These are phyloP conservation scores for Chlorella sp. DNA, from an alignment of 139 green algal species.

Conservation along the genomic window DNA sequence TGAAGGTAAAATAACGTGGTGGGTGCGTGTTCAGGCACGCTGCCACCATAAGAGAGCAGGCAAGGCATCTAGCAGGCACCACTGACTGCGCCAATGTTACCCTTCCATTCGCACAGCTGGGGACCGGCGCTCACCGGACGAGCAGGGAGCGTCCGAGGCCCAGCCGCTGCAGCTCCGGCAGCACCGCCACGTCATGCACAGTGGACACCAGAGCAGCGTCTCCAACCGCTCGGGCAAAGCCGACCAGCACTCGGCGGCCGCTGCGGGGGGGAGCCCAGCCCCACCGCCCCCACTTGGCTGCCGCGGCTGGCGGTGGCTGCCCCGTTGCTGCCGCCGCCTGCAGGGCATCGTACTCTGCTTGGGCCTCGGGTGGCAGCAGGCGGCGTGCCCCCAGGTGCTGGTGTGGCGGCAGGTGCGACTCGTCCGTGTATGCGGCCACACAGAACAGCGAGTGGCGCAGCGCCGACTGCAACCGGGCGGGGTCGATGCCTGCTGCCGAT, in stretches of 20 bases:
- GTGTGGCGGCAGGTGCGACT: slow-evolving; percentile 2
- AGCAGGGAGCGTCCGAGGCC: slow-evolving; percentile 39
- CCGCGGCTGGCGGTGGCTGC: not conserved
- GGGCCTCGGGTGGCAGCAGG: not conserved
- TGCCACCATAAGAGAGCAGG: not conserved
- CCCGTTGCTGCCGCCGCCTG: not conserved
- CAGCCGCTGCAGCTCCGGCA: slow-evolving; percentile 29
- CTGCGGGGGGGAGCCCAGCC: not conserved
- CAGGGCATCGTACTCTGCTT: not conserved
- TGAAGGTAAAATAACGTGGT: no score
- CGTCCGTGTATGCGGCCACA: slow-evolving; percentile 13
- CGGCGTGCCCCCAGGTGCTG: slow-evolving; percentile 9
- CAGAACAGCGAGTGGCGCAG: slow-evolving; percentile 26
- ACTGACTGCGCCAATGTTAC: not conserved
- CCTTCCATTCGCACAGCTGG: not conserved
- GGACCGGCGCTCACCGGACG: not conserved
- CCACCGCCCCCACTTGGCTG: not conserved
- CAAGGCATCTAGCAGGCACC: not conserved
- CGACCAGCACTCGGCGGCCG: slow-evolving; percentile 28
- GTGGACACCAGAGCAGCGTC: slow-evolving; percentile 45
- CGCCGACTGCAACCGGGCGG: slow-evolving; percentile 1
- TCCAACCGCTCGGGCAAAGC: slow-evolving; percentile 47
- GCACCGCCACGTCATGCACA: slow-evolving; percentile 41
- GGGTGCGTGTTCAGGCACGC: no score
- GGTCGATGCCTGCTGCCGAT: not conserved